Conservation (phyloP, 306 rosid species). For the Bauhinia variegata region DNA sequence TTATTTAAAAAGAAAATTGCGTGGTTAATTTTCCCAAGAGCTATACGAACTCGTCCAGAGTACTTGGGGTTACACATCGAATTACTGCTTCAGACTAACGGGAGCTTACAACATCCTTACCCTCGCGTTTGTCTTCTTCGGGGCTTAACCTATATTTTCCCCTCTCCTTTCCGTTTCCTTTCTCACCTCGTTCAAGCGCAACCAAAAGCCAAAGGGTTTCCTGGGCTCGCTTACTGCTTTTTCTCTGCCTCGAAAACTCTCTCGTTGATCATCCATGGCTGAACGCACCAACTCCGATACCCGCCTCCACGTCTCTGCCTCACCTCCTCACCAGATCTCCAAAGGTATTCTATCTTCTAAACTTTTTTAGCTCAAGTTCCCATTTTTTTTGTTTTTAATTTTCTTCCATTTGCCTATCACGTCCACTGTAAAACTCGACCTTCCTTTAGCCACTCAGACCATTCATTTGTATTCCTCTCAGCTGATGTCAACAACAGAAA, state of each 20-base stretch:
- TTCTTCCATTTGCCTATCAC: neutral
- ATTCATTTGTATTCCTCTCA: neutral
- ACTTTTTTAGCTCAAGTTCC: neutral
- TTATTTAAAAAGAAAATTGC: no score
- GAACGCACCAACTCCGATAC: constrained; percentile 58
- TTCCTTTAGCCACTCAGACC: neutral
- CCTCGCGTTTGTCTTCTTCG: constrained; percentile 22
- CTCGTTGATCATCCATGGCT: constrained; percentile 78
- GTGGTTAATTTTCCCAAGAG: neutral
- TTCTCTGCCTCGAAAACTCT: constrained; percentile 41
- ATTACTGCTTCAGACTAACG: constrained; percentile 10
- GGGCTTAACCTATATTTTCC: constrained; percentile 46
- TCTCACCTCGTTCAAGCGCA: constrained; percentile 45
- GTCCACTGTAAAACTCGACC: constrained; percentile 49
- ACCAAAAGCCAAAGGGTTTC: constrained; percentile 50
- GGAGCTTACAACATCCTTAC: constrained; percentile 25
- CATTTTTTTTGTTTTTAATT: constrained; percentile 23
- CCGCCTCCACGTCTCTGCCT: constrained; percentile 63
- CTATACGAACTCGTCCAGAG: neutral
- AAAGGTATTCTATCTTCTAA: constrained; percentile 53
- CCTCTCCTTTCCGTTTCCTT: neutral
- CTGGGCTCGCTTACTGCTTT: constrained; percentile 2
- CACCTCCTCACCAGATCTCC: constrained; percentile 78
- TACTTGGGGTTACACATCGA: neutral
- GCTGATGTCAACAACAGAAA: neutral